Evolutionary conservation across 129 eudicot genomes (phyloP).

Genomic region (Tagetes erecta): DNA sequence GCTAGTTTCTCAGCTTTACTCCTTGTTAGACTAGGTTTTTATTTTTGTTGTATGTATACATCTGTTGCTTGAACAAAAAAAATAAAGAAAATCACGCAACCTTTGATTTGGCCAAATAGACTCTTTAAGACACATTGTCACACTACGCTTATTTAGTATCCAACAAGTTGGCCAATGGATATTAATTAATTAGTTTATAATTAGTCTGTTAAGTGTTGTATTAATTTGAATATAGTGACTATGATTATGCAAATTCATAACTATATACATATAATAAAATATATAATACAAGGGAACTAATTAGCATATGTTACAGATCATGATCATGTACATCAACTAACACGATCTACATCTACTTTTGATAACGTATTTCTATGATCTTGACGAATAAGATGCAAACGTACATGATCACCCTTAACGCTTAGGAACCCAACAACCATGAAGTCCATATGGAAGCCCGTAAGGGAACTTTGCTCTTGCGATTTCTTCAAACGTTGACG

Average conservation of each 20-base stretch:
- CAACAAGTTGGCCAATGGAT: no score
- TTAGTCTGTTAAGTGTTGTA: no score
- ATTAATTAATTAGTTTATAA: no score
- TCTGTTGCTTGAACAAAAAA: no score
- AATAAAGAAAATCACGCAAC: no score
- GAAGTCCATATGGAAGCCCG: constrained; percentile 97
- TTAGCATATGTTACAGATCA: background rate
- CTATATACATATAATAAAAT: background rate
- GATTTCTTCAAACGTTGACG: constrained; percentile 79
- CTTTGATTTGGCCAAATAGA: no score
- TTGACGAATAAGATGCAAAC: background rate
- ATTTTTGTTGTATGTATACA: no score
- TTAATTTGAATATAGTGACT: background rate
- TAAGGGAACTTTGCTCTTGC: constrained; percentile 98
- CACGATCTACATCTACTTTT: background rate
- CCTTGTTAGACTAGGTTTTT: no score
- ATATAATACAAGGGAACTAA: constrained; percentile 20
- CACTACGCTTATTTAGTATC: no score
- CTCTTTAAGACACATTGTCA: no score
- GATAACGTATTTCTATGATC: background rate
- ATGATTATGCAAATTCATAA: constrained; percentile 3
- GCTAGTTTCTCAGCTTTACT: no score
- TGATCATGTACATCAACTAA: constrained; percentile 22
- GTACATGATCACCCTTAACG: constrained; percentile 12
- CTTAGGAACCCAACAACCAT: constrained; percentile 97